Conservation (phyloP, 495 filamentous ascomycete species). For the Aspergillus sclerotiicarbonarius region DNA sequence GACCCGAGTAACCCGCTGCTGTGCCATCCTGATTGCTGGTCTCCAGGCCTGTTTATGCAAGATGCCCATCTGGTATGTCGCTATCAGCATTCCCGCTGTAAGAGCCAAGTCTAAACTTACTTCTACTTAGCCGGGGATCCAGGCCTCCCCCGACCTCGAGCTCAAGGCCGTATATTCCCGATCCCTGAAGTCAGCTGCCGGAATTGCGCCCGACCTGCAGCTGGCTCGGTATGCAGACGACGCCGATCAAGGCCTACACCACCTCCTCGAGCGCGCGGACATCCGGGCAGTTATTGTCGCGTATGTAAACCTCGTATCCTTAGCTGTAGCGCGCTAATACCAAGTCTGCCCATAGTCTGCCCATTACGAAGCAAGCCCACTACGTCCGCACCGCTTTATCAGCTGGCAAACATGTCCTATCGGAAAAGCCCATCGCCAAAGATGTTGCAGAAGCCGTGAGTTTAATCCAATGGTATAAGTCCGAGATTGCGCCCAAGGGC, state of each 20-base stretch:
- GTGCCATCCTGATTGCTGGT: not conserved
- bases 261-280: slow-evolving; percentile 57
- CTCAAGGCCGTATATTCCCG: slow-evolving; percentile 53
- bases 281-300: slow-evolving; percentile 63
- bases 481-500: slow-evolving; percentile 9
- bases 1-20: not conserved
- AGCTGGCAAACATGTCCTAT: slow-evolving; percentile 69
- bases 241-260: slow-evolving; percentile 47
- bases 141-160: slow-evolving; percentile 33
- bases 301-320: slow-evolving; percentile 17
- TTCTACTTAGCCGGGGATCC: slow-evolving; percentile 35
- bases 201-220: slow-evolving; percentile 15
- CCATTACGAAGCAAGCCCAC: slow-evolving; percentile 16
- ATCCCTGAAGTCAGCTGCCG: slow-evolving; percentile 37
- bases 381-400: slow-evolving; percentile 38
- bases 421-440: slow-evolving; percentile 69
- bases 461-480: slow-evolving; percentile 57
- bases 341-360: slow-evolving; percentile 4
- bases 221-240: slow-evolving; percentile 57
- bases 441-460: slow-evolving; percentile 53
- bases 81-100: not conserved
- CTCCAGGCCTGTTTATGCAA: slow-evolving; percentile 3
- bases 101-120: not conserved
- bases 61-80: slow-evolving; percentile 4
- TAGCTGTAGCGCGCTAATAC: not conserved